Evolutionary conservation across 2,329 filamentous ascomycete species (phyloP).

Genomic region (Parasarocladium wereldwijsianum): DNA sequence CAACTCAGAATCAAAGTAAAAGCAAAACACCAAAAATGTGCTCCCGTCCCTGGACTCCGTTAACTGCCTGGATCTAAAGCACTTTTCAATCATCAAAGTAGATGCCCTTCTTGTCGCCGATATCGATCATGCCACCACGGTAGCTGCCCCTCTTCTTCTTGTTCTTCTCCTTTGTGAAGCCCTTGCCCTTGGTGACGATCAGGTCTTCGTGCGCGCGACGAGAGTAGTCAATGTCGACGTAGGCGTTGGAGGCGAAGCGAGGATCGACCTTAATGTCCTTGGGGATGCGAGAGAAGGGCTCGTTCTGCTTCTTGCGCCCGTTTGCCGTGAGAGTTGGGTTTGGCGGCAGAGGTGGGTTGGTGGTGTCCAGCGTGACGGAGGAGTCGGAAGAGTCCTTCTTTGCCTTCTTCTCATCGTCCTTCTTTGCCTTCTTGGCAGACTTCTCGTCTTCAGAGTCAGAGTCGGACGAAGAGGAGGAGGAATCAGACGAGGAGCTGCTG

Average conservation of each 20-base stretch:
- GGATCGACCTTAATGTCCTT: constrained; percentile 54
- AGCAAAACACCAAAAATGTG: neutral
- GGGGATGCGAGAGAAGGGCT: constrained; percentile 66
- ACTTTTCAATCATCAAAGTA: constrained; percentile 81
- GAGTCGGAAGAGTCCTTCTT: constrained; percentile 23
- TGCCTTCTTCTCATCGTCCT: constrained; percentile 5
- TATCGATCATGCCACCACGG: constrained; percentile 77
- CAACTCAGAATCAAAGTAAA: too few relatives aligned
- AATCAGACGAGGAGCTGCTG: constrained; percentile 17
- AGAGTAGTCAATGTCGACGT: constrained; percentile 74
- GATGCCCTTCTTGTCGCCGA: constrained; percentile 66
- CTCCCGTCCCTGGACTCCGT: neutral
- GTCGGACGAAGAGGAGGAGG: constrained; percentile 10
- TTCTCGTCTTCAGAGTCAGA: constrained; percentile 8
- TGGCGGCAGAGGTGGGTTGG: constrained; percentile 18
- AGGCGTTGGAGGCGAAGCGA: constrained; percentile 63
- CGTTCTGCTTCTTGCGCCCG: constrained; percentile 37
- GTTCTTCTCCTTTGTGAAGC: constrained; percentile 99
- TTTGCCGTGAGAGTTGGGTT: constrained; percentile 30
- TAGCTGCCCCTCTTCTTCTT: constrained; percentile 92
- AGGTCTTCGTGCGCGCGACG: constrained; percentile 78
- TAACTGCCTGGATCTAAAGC: constrained; percentile 3
- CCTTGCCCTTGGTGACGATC: constrained; percentile 84
- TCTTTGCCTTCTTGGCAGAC: constrained; percentile 8
- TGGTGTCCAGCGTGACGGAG: constrained; percentile 36